Evolutionary conservation across 495 filamentous ascomycete genomes (phyloP).

Genomic region (Tuber aestivum): DNA sequence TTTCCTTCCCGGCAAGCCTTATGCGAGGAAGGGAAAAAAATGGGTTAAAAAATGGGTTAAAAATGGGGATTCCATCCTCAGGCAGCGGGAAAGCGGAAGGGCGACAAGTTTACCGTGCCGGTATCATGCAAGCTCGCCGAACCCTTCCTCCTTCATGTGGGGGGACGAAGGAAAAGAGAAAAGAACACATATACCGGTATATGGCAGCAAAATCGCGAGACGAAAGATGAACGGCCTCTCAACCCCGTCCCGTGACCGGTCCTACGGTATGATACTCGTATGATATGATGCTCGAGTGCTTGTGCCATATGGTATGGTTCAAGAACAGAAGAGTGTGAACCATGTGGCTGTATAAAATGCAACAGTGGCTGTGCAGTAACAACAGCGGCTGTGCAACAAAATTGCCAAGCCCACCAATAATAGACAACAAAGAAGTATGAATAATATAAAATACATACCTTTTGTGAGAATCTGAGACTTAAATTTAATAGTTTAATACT

Average conservation of each 20-base stretch:
- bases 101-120: background rate
- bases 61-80: background rate
- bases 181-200: background rate
- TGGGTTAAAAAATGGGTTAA: background rate
- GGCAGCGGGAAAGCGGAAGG: background rate
- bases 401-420: no score
- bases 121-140: background rate
- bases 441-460: no score
- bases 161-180: conserved; percentile 4
- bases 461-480: no score
- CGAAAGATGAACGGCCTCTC: background rate
- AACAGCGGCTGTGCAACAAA: no score
- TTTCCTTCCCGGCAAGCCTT: background rate
- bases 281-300: no score
- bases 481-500: no score
- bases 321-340: no score
- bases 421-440: no score
- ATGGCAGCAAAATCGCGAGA: background rate
- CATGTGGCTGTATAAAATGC: no score
- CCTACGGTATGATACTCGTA: no score
- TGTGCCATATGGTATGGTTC: no score
- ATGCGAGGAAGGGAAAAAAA: background rate
- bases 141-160: background rate
- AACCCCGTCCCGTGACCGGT: background rate
- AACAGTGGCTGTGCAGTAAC: no score